Evolutionary conservation across 257 asterid genomes (phyloP), one percentile per base, ranked within the genome.

Genomic region (Solanum verrucosum): DNA sequence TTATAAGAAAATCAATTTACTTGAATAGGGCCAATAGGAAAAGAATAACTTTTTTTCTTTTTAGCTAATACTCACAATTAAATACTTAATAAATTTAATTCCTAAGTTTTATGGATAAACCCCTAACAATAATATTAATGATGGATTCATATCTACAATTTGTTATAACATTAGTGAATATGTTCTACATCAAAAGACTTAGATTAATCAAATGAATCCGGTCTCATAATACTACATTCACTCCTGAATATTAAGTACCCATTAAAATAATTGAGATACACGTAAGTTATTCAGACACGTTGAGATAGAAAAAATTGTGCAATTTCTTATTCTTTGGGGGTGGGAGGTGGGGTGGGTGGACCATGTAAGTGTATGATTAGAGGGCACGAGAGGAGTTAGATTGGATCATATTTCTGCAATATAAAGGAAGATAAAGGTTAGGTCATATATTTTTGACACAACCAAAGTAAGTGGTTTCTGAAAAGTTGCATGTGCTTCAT

Each of bases 401-500:
- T 81, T 73, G 25, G 72, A 44, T 37, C 67, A 40, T 16, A 71
- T 33, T 56, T 81, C 42, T 20, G 77, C 79, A 31, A 25, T 79
- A 25, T 44, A 14, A 82, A 85, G 87, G 83, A 86, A 88, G 89
- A 68, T 86, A 67, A 90, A 90, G 90, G 84, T 59, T 86, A 42
- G 85, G 87, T 88, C 31, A 88, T 70, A 29, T 29, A 70, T 14
- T 31, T 70, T 90, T 86, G 68, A 88, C 49, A 72, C 78, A 78
- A 42, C 87, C 21, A 78, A 79, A 79, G 68, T 88, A 29, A 56
- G 87, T 89, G 89, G 90, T 11, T 67, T 87, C 92, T 90, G 92
- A 89, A 90, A 90, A 90, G 89, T 33, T 86, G 84, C 91, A 84
- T 89, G 86, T 90, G 91, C 70, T 82, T 81, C 29, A 27, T 44